Base-by-base conservation (phyloP, 257 asterid species). In the Gentiana dahurica region DNA sequence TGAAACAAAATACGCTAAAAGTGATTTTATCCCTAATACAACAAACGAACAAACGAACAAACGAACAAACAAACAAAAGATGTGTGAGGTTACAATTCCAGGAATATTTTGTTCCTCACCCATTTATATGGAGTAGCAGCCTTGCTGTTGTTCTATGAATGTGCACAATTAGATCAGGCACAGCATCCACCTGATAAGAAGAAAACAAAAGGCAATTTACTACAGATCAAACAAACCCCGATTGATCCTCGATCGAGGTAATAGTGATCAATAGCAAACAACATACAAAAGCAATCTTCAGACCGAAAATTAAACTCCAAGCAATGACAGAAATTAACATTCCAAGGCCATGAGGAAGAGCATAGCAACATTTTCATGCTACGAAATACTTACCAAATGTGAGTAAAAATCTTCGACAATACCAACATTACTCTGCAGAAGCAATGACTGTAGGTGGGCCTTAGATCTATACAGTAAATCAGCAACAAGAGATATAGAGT, bases 71-170 rank as follows among this genome's bases (percentile, higher is more conserved):
- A 41, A 41, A 41, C 9, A 15, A 41, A 10, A 41, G 9, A 41
- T 41, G 9, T 41, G 46, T 5, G 9, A 41, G 46, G 46, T 2
- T 10, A 44, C 43, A 2, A 39, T 35, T n/a, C 46, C 41, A 51
- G 53, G 61, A 59, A 70, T 35, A 53, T 53, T 37, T 50, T 8
- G 51, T 32, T 62, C 59, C 95, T 80, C 77, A 92, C 99, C 95
- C 95, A 70, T 83, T 77, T 57, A 88, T 79, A 73, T 92, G 90
- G 61, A 92, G 97, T 39, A 88, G 87, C 70, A 71, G 75, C 59
- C 88, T 88, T 36, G 97, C 89, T 6, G 99, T 92, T 48, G 97
- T 85, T 77, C 76, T 81, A 65, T 92, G 95, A 68, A 92, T 79
- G 57, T 77, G 91, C 71, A 78, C 72, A 46, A 77, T 76, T 65